phyloP scores from a whole-genome alignment of 352 stramenopile species.

The Pythium guiyangense region DNA sequence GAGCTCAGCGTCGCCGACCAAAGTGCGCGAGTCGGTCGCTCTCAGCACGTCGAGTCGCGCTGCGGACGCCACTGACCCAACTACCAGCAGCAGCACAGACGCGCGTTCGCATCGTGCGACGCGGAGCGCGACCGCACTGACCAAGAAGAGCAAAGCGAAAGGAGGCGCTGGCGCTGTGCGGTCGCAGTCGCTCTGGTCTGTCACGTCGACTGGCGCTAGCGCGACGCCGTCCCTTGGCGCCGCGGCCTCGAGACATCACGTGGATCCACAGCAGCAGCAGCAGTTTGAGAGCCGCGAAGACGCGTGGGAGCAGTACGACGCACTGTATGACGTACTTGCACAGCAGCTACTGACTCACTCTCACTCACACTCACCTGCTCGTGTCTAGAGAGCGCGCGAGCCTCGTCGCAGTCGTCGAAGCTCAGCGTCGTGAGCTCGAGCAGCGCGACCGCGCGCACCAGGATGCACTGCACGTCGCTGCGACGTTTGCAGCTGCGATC shows the following conservation, averaged over 20 bases:
- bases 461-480: conserved; percentile 44
- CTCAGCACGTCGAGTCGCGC: background rate
- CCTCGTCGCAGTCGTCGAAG: conserved; percentile 57
- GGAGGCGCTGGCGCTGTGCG: no score
- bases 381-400: conserved; percentile 51
- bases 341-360: no score
- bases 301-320: conserved; percentile 35
- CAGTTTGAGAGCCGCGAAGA: conserved; percentile 23
- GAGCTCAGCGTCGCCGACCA: conserved; percentile 8
- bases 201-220: background rate
- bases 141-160: no score
- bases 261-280: conserved; percentile 1
- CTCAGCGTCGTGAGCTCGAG: conserved; percentile 53
- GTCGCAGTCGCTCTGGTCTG: background rate
- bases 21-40: background rate
- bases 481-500: conserved; percentile 48
- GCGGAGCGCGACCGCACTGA: no score
- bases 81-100: no score
- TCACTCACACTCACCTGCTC: no score
- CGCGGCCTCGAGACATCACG: background rate
- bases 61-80: no score
- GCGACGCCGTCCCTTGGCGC: background rate
- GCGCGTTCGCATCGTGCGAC: no score
- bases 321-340: no score
- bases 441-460: conserved; percentile 42